phyloP scores from a whole-genome alignment of 257 asterid genomes.

The Nyctanthes arbortristis region DNA sequence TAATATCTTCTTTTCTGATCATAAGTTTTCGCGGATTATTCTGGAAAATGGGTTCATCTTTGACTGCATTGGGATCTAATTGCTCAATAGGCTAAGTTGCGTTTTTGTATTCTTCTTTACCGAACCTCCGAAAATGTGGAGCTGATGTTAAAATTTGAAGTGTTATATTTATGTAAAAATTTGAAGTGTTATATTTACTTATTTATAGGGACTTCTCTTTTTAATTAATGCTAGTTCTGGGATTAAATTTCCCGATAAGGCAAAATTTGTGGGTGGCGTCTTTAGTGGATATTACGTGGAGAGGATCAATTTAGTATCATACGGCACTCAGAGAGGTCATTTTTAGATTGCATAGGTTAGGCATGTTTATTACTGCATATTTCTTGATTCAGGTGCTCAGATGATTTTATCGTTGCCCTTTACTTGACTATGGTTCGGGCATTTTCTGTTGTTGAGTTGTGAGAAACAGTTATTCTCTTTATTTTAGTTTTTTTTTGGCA shows the following conservation, averaged over 20 bases:
- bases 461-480: neutral
- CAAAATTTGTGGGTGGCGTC: neutral
- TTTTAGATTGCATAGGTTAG: neutral
- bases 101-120: constrained; percentile 1
- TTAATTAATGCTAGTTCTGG: constrained; percentile 5
- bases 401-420: neutral
- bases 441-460: neutral
- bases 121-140: neutral
- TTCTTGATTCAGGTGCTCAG: neutral
- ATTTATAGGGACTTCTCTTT: constrained; percentile 8
- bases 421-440: neutral
- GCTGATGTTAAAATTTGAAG: constrained; percentile 4
- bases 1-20: neutral
- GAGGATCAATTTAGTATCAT: neutral
- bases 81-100: neutral
- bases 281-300: neutral
- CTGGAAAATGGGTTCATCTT: neutral
- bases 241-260: constrained; percentile 10
- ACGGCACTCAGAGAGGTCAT: neutral
- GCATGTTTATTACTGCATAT: neutral
- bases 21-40: constrained; percentile 14
- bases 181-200: constrained; percentile 2
- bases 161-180: neutral
- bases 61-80: constrained; percentile 18
- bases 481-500: neutral